These are phyloP conservation scores for Stentor roeselii DNA, from an alignment of 73 alveolate genomes.

Conservation along the genomic window DNA sequence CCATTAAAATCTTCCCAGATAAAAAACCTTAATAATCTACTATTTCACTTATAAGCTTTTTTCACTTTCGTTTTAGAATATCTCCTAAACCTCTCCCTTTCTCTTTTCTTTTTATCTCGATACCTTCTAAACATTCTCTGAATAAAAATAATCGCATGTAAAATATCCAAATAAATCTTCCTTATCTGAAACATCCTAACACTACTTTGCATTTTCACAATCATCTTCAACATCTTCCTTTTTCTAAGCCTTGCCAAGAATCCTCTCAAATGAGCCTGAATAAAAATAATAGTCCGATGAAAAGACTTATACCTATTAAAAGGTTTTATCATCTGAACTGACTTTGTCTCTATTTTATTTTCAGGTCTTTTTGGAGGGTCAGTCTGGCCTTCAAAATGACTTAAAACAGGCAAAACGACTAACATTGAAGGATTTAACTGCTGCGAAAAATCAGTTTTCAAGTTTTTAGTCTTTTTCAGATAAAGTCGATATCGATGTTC, in stretches of 20 bases:
- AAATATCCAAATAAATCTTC: neutral
- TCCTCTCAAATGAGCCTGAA: slow-evolving; percentile 9
- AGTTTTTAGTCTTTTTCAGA: no score
- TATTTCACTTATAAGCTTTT: no score
- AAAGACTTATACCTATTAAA: neutral
- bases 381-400: neutral
- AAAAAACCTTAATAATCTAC: no score
- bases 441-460: neutral
- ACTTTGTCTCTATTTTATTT: neutral
- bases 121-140: neutral
- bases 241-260: neutral
- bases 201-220: neutral
- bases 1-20: no score
- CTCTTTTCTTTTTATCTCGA: no score
- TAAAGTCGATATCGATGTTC: neutral
- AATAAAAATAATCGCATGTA: neutral
- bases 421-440: neutral
- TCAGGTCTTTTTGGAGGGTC: neutral
- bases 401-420: neutral
- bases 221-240: neutral
- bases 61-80: no score
- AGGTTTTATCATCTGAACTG: neutral
- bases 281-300: neutral
- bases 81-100: no score
- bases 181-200: neutral